Evolutionary conservation across 768 basidiomycete species (phyloP), one percentile per base, ranked within the genome.

Genomic region (Leccinellum albellum): DNA sequence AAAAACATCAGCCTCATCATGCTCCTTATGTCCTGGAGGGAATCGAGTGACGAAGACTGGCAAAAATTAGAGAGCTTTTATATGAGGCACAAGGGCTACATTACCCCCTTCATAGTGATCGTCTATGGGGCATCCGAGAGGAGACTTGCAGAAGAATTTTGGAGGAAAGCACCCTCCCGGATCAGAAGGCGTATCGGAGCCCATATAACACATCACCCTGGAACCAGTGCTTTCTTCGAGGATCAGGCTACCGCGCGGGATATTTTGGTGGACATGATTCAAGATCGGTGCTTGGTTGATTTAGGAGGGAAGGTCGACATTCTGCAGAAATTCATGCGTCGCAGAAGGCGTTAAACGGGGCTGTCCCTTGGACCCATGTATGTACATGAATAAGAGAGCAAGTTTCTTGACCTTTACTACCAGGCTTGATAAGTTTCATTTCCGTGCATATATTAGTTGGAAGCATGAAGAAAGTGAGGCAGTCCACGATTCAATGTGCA

Each of bases 71-170:
- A 60, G 50, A 56, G 23, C n/a, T 64, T 69, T 53, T 54, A 57
- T 47, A 51, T 42, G 10, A 6, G 28, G 37, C 60, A 61, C 48
- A 58, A 57, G 21, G 66, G 66, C 1, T 10, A 47, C 13, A 55
- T 64, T 53, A 60, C 60, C 13, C 69, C 69, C 0, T 46, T 64
- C 23, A 42, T 68, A 35, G 56, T 70, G 2, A 55, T 70, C 29
- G 51, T 68, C 8, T 32, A 48, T 4, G 59, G 56, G 3, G 53
- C 57, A 26, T 17, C 57, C 20, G 53, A 58, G 44, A 47, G 46
- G 49, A 51, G 26, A 35, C 29, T 51, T 8, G 65, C 62, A 4
- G 58, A 62, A 14, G 57, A 61, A n/a, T 46, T 55, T 42, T 67
- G 65, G 65, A 59, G 42, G 40, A 53, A 28, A 9, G 59, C 55